Conservation (phyloP, 1,139 yeast genomes). For the Yamadazyma songkhlaensis region DNA sequence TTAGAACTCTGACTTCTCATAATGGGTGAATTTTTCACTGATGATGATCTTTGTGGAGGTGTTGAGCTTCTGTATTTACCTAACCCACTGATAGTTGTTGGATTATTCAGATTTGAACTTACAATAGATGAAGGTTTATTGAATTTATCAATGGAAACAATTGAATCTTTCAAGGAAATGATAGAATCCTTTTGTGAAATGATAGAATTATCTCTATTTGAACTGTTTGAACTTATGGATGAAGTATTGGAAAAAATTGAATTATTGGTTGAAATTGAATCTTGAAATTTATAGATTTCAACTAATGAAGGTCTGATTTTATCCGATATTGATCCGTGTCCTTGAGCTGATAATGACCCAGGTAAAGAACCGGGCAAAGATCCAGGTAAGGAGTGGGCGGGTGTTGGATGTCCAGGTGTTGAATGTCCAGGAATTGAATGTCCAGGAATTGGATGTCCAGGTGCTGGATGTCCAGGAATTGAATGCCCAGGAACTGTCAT, state of each 20-base stretch:
- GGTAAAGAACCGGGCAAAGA: background rate
- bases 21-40: constrained; percentile 18
- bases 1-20: constrained; percentile 15
- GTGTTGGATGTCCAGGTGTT: no score
- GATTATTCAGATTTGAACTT: background rate
- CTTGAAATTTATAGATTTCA: constrained; percentile 30
- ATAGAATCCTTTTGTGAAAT: constrained; percentile 3
- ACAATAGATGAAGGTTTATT: constrained; percentile 3
- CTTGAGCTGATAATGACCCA: background rate
- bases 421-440: no score
- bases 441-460: no score
- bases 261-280: constrained; percentile 24
- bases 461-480: no score
- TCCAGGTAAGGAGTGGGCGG: background rate
- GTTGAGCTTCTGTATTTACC: constrained; percentile 6
- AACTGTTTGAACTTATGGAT: constrained; percentile 30
- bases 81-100: background rate
- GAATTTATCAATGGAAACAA: background rate
- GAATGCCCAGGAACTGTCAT: no score
- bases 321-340: constrained; percentile 14
- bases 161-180: background rate
- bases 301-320: constrained; percentile 42
- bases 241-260: constrained; percentile 36
- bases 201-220: constrained; percentile 24
- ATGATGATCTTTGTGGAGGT: constrained; percentile 12